Percentiles rank a stretch among this genome's conserved stretches.
Conservation (phyloP, 768 basidiomycete species). For the Atractiella rhizophila region DNA sequence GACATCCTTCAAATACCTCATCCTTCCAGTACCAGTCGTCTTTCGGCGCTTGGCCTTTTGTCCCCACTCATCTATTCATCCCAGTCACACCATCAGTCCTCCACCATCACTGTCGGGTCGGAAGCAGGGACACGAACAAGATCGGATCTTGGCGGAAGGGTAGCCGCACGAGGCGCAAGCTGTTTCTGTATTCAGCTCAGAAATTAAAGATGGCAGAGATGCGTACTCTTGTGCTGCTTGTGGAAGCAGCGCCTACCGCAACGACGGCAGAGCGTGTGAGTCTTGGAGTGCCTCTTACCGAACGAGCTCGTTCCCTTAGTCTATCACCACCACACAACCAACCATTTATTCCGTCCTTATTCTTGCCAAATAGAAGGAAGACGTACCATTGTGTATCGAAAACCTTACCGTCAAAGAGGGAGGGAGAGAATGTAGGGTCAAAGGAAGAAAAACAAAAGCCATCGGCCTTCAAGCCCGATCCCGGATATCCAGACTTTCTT, state of each 20-base stretch:
- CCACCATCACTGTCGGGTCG: too few relatives aligned
- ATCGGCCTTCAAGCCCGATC: background rate
- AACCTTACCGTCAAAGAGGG: background rate
- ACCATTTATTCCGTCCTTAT: too few relatives aligned
- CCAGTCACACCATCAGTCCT: too few relatives aligned
- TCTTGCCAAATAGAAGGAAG: background rate
- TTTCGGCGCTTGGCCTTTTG: constrained; percentile 98
- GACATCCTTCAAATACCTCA: constrained; percentile 76
- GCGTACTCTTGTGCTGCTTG: constrained; percentile 88
- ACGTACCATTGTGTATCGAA: background rate
- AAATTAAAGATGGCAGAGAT: background rate
- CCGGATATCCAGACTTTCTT: too few relatives aligned
- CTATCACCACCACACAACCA: too few relatives aligned
- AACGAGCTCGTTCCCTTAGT: constrained; percentile 16
- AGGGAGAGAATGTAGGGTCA: background rate
- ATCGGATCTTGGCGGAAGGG: constrained; percentile 79
- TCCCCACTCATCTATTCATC: constrained; percentile 53
- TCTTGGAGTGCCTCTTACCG: constrained; percentile 21
- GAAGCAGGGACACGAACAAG: constrained; percentile 25
- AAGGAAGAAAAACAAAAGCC: background rate
- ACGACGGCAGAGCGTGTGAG: constrained; percentile 42
- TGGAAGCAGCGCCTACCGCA: constrained; percentile 91
- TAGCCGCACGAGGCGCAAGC: constrained; percentile 91
- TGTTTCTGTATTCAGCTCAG: constrained; percentile 20
- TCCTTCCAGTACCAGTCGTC: constrained; percentile 93